These are phyloP conservation scores for Blakeslea trispora DNA, from an alignment of 371 early-diverging fungal species.

Conservation along the genomic window DNA sequence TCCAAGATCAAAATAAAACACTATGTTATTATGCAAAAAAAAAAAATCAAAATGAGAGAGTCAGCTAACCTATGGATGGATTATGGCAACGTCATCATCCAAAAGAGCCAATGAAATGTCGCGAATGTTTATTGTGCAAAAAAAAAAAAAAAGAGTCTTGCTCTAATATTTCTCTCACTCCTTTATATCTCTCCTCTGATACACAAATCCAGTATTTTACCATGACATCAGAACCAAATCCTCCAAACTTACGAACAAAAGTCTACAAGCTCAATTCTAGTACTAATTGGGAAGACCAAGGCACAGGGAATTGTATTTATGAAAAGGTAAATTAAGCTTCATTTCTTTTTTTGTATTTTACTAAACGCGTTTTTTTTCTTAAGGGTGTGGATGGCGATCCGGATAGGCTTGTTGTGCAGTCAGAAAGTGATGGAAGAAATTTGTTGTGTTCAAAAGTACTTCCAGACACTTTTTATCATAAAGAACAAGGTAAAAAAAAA, in stretches of 20 bases:
- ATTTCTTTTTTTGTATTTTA: constrained; percentile 24
- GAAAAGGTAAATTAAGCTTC: constrained; percentile 46
- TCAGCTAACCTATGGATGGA: too few relatives aligned
- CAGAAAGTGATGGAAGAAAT: constrained; percentile 68
- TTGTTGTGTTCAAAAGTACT: constrained; percentile 65
- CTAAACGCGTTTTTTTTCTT: constrained; percentile 5
- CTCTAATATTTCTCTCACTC: too few relatives aligned
- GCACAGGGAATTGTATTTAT: constrained; percentile 75
- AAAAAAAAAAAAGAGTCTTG: too few relatives aligned
- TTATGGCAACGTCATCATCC: too few relatives aligned
- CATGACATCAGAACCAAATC: constrained; percentile 1
- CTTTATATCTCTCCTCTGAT: constrained; percentile 1
- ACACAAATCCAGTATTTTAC: not conserved
- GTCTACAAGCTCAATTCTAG: constrained; percentile 73
- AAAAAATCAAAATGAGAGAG: too few relatives aligned
- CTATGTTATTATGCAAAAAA: too few relatives aligned
- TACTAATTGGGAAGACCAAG: constrained; percentile 79
- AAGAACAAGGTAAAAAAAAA: constrained; percentile 84
- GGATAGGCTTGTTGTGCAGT: constrained; percentile 61
- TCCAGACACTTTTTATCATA: constrained; percentile 69
- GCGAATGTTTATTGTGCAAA: too few relatives aligned
- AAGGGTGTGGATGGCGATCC: constrained; percentile 49
- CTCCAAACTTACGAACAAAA: constrained; percentile 62
- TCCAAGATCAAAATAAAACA: too few relatives aligned
- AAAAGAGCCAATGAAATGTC: too few relatives aligned